Evolutionary conservation across 2,329 filamentous ascomycete genomes (phyloP).

Genomic region (Claviceps fusiformis): DNA sequence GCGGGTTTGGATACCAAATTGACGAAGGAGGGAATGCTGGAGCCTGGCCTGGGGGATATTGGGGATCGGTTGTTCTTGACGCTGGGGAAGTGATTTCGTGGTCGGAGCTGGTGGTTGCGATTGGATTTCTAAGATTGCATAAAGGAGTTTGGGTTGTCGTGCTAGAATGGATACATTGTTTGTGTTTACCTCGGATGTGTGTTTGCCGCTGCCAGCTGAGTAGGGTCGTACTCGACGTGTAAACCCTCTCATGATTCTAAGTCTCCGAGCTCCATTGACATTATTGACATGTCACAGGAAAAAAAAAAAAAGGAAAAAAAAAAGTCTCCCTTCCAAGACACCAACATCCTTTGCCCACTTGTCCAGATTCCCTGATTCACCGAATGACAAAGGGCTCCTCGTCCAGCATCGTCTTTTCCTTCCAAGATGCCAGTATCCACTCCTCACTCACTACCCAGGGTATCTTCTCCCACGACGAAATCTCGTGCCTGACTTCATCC

Average conservation of each 20-base stretch:
- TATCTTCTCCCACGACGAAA: conserved; percentile 34
- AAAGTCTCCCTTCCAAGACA: no score
- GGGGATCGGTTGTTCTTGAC: conserved; percentile 84
- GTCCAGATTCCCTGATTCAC: not conserved
- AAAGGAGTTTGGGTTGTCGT: not conserved
- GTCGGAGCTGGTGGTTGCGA: no score
- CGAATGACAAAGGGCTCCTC: conserved; percentile 48
- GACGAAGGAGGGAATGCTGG: conserved; percentile 75
- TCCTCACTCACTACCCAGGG: conserved; percentile 54
- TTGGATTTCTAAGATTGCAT: no score
- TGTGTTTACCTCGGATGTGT: no score
- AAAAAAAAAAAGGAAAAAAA: no score
- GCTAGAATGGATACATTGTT: not conserved
- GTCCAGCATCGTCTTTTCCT: conserved; percentile 62
- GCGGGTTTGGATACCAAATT: conserved; percentile 65
- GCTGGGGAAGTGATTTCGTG: conserved; percentile 12
- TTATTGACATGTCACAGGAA: no score
- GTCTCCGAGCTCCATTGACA: no score
- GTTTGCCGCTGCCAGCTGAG: no score
- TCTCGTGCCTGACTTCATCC: conserved; percentile 29
- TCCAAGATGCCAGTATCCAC: conserved; percentile 77
- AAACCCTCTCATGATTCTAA: no score
- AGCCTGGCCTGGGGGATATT: conserved; percentile 79
- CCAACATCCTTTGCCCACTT: no score
- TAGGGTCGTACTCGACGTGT: no score